These are phyloP conservation scores for Ascochyta clinopodiicola DNA, from an alignment of 2,329 filamentous ascomycete genomes.

Conservation along the genomic window DNA sequence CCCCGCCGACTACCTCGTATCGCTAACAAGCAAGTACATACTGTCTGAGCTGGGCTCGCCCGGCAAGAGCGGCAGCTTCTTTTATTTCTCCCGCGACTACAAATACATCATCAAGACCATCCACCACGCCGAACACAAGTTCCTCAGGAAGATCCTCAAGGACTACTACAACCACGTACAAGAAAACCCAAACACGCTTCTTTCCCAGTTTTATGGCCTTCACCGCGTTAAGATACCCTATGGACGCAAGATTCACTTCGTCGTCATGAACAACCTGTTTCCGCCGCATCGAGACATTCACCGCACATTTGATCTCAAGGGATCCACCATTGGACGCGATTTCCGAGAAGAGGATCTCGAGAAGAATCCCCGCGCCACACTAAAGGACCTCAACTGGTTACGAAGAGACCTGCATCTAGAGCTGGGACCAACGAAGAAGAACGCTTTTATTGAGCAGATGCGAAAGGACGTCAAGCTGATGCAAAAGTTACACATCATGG, in stretches of 20 bases:
- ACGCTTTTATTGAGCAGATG: conserved; percentile 87
- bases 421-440: conserved; percentile 86
- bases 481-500: conserved; percentile 94
- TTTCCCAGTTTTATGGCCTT: conserved; percentile 96
- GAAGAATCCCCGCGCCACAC: conserved; percentile 86
- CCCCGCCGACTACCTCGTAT: conserved; percentile 97
- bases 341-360: conserved; percentile 87
- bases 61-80: conserved; percentile 98
- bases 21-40: conserved; percentile 97
- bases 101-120: conserved; percentile 99
- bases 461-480: conserved; percentile 84
- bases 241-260: conserved; percentile 97
- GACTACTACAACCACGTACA: conserved; percentile 94
- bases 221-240: conserved; percentile 98
- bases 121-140: conserved; percentile 92
- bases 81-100: conserved; percentile 99
- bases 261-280: conserved; percentile 99
- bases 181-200: conserved; percentile 92
- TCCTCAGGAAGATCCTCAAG: conserved; percentile 80
- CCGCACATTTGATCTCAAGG: conserved; percentile 95
- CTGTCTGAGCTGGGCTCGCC: conserved; percentile 95
- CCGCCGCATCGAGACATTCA: conserved; percentile 97
- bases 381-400: conserved; percentile 98
- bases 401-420: conserved; percentile 84
- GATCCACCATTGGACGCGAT: conserved; percentile 91